These are phyloP conservation scores for Fusarium ambrosium DNA, from an alignment of 2,329 filamentous ascomycete genomes.

Conservation along the genomic window DNA sequence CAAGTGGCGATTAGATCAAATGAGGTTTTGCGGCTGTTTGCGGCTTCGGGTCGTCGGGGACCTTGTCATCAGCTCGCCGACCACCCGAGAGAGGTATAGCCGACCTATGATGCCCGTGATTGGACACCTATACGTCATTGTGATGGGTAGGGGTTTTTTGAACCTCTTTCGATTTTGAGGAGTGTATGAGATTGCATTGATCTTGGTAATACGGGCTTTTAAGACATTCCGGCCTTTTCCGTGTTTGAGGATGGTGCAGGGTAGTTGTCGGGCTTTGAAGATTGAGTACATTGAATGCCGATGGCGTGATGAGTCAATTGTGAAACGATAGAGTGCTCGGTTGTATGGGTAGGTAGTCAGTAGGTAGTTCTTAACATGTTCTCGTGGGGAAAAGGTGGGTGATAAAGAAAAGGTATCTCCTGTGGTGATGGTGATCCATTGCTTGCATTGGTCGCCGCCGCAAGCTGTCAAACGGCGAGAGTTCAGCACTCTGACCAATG, in stretches of 20 bases:
- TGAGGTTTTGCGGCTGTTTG: background rate
- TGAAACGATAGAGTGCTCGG: background rate
- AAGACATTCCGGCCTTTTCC: background rate
- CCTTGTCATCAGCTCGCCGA: conserved; percentile 11
- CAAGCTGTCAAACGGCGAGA: background rate
- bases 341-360: too few species aligned
- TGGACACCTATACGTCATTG: background rate
- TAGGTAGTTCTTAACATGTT: too few species aligned
- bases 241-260: background rate
- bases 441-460: background rate
- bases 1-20: background rate
- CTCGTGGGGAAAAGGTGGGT: too few species aligned
- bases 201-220: background rate
- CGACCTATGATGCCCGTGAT: background rate
- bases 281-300: too few species aligned
- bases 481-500: background rate
- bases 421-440: background rate
- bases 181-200: background rate
- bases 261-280: background rate
- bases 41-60: conserved; percentile 12
- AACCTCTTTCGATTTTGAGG: background rate
- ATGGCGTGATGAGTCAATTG: background rate
- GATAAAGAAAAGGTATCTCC: background rate
- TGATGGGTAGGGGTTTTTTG: background rate
- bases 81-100: conserved; percentile 4